Evolutionary conservation across 805 yeast genomes (phyloP).

Genomic region (Candida suzukii): DNA sequence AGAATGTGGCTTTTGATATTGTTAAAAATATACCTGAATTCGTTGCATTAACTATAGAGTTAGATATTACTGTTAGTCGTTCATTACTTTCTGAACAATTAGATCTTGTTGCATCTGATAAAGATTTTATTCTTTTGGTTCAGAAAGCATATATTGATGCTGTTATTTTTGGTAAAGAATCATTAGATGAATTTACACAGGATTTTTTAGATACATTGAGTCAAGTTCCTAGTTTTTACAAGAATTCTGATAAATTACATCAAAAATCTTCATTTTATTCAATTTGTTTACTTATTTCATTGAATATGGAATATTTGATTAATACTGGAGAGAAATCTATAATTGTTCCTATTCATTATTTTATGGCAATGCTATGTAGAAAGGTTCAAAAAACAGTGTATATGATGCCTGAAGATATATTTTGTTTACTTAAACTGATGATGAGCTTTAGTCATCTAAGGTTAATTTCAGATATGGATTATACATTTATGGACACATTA

Average conservation of each 20-base stretch:
- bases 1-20: slow-evolving; percentile 13
- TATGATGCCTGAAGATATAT: too few species aligned
- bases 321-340: too few species aligned
- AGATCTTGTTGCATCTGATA: slow-evolving; percentile 13
- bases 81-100: slow-evolving; percentile 18
- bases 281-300: not conserved
- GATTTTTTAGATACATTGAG: not conserved
- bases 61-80: slow-evolving; percentile 11
- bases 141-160: slow-evolving; percentile 8
- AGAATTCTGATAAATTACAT: not conserved
- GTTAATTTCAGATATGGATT: too few species aligned
- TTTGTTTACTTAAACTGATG: too few species aligned
- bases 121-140: slow-evolving; percentile 14
- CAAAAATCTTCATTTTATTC: not conserved
- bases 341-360: too few species aligned
- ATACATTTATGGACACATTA: too few species aligned
- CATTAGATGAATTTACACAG: not conserved
- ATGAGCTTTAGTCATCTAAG: too few species aligned
- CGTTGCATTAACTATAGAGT: slow-evolving; percentile 11
- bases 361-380: too few species aligned
- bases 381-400: too few species aligned
- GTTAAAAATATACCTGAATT: slow-evolving; percentile 14
- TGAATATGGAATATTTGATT: not conserved
- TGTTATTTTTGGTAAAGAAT: not conserved
- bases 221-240: not conserved